These are phyloP conservation scores for Thraustotheca clavata DNA, from an alignment of 352 stramenopile genomes.

Conservation along the genomic window DNA sequence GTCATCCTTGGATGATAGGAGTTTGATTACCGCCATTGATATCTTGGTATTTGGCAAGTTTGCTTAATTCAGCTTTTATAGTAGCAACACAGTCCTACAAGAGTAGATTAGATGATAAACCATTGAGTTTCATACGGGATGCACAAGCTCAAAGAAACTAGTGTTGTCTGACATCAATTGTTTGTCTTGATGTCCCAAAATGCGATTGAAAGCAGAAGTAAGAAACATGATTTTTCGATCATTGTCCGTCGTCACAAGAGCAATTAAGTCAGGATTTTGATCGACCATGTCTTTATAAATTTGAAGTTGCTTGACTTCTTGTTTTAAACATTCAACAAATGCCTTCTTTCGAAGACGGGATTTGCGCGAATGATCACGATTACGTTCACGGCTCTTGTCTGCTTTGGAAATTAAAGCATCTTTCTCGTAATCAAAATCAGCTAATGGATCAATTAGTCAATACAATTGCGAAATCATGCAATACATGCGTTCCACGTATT, in stretches of 20 bases:
- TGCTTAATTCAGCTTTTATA: conserved; percentile 50
- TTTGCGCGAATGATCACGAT: conserved; percentile 93
- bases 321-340: conserved; percentile 91
- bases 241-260: conserved; percentile 53
- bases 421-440: conserved; percentile 75
- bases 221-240: conserved; percentile 59
- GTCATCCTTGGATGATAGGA: background rate
- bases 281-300: conserved; percentile 83
- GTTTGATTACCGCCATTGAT: conserved; percentile 5
- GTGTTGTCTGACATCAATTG: conserved; percentile 63
- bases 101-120: conserved; percentile 31
- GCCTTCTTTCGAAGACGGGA: conserved; percentile 92
- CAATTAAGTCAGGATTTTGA: conserved; percentile 70
- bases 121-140: conserved; percentile 47
- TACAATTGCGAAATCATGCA: conserved; percentile 5
- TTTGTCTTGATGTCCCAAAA: conserved; percentile 70
- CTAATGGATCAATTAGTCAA: conserved; percentile 25
- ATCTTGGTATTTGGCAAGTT: conserved; percentile 21
- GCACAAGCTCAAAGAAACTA: conserved; percentile 77
- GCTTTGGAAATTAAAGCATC: conserved; percentile 64
- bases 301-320: conserved; percentile 70
- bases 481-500: conserved; percentile 28
- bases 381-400: conserved; percentile 84
- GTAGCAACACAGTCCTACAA: conserved; percentile 55
- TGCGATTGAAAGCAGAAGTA: conserved; percentile 53